Base-by-base conservation (phyloP, 768 basidiomycete species). In the Roridomyces roridus region DNA sequence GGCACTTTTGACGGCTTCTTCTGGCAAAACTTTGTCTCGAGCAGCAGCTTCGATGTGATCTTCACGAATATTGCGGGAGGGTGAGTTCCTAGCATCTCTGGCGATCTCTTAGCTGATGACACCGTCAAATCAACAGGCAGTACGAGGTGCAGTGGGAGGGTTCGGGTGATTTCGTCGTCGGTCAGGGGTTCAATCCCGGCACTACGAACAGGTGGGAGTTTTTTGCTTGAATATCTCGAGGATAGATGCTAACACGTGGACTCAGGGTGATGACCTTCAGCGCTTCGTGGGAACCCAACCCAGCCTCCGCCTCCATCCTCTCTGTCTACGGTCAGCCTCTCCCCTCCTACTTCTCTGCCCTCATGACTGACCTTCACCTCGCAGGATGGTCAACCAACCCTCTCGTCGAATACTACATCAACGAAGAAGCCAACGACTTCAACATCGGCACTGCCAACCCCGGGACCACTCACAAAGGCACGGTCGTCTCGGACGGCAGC, bases 401-500 rank as follows among this genome's bases (percentile, higher is more conserved):
- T 5, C 46, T 57, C 47, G 55, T 57, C 23, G 70, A 71, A 53
- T 71, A 70, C 60, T 71, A 71, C 63, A 68, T 71, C 61, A 51
- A 60, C 50, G 70, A 71, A 55, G 41, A 57, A 5, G 41, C 55
- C 29, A 57, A 57, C 41, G 12, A 37, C n/a, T 57, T 57, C 49
- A 49, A 53, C 52, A 67, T 59, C 48, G 70, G 69, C 14, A 61
- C 66, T 12, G 65, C 63, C 59, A 69, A 71, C 60, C 64, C 70
- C 23, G 51, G 46, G 12, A 56, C 55, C 15, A 65, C 68, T 21
- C 47, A 59, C 56, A 66, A 63, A 46, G 70, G 69, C 57, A 65
- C 68, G 8, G 57, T 71, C 37, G 64, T 63, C 37, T 64, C 57
- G 36, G 70, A 72, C 49, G 70, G 70, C 23, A 41, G 29, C 24